Evolutionary conservation across 495 filamentous ascomycete genomes (phyloP), one percentile per base, ranked within the genome.

Genomic region (Xylaria venustula): DNA sequence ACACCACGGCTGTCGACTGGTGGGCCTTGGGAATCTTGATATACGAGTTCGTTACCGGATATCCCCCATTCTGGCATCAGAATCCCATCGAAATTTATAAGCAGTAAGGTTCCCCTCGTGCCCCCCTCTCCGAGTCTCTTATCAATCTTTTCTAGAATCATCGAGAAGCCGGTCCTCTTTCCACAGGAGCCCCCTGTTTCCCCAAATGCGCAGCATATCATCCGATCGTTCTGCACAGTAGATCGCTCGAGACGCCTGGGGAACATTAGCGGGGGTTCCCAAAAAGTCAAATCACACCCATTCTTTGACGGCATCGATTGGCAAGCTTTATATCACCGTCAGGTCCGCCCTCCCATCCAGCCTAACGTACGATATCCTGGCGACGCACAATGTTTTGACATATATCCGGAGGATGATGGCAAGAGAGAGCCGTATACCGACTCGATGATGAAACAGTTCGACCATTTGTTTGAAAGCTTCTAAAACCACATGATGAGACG

Each of bases 1-100:
- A 98, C 70, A 92, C 90, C 28, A 91, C 90, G 36, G 93, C 94
- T 0, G 94, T 98, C n/a, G 94, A 98, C 74, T 98, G 94, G 94
- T 98, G 94, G 94, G 95, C 94, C 7, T 79, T 98, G 62, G 94
- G 94, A 6, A 96, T 98, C 63, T 74, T 98, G 51, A 91, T 97
- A 55, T 98, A 95, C 72, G 94, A 98, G 70, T 97, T 98, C 68
- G 79, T 97, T 25, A 92, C 94, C 3, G 94, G 94, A 36, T 95
- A 97, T 67, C 94, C 94, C 6, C 94, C 94, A 2, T 98, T 98
- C 74, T 98, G 93, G 90, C 90, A 97, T 70, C 86, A 91, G 52
- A 97, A 94, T 65, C 92, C 93, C 0, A 94, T 97, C 69, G 92
- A 94, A 68, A 96, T 97, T 57, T 98, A 98, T 77, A 93, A 96